Conservation (phyloP, 768 basidiomycete genomes). For the Arthromyces matolae region DNA sequence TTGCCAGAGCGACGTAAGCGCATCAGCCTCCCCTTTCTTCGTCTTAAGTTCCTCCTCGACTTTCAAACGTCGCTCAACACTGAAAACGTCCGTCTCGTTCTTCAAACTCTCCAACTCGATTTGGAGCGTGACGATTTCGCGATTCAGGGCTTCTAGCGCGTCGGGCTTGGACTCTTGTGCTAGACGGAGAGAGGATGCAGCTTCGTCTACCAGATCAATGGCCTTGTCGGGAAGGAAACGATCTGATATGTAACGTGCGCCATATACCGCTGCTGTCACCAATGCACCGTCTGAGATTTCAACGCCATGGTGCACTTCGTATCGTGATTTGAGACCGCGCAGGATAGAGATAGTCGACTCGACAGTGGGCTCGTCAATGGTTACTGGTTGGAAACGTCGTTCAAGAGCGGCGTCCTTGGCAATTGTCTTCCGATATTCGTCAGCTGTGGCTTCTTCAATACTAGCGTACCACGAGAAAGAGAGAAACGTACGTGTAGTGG, state of each 20-base stretch:
- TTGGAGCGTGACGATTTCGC: constrained; percentile 81
- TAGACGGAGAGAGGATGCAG: constrained; percentile 79
- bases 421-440: constrained; percentile 89
- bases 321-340: constrained; percentile 77
- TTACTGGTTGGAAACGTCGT: constrained; percentile 86
- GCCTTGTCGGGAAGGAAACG: constrained; percentile 89
- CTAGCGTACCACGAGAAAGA: background rate
- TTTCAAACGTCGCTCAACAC: constrained; percentile 63
- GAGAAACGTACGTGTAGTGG: constrained; percentile 70
- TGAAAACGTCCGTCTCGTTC: constrained; percentile 84
- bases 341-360: constrained; percentile 83
- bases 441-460: constrained; percentile 41
- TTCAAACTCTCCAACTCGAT: constrained; percentile 89
- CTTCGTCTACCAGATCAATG: constrained; percentile 91
- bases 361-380: constrained; percentile 85
- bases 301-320: constrained; percentile 92
- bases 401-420: constrained; percentile 90
- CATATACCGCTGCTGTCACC: constrained; percentile 89
- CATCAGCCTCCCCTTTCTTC: constrained; percentile 61
- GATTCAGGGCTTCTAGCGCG: constrained; percentile 74
- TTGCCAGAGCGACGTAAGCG: constrained; percentile 68
- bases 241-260: constrained; percentile 82
- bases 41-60: constrained; percentile 60
- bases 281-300: constrained; percentile 86
- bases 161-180: constrained; percentile 89